phyloP scores from a whole-genome alignment of 768 basidiomycete genomes.

The Boletus sp. region DNA sequence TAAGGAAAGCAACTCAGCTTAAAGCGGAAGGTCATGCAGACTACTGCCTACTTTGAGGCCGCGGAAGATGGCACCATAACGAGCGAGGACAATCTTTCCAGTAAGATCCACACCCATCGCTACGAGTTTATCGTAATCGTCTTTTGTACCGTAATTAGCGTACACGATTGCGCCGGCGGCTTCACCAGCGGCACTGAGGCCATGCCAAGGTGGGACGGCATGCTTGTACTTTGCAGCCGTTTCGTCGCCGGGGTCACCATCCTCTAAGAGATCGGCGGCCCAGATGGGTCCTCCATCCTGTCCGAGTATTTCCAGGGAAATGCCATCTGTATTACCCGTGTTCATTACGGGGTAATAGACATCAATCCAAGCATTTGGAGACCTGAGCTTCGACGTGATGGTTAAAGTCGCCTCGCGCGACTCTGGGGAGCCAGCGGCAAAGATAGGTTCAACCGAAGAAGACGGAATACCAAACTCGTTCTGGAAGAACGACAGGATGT shows the following conservation, averaged over 20 bases:
- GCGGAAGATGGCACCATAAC: conserved; percentile 76
- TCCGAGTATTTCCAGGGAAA: conserved; percentile 62
- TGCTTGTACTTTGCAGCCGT: conserved; percentile 66
- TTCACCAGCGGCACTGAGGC: conserved; percentile 72
- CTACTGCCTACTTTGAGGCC: conserved; percentile 66
- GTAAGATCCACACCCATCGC: conserved; percentile 65
- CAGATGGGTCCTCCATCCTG: conserved; percentile 53
- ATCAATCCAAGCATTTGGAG: conserved; percentile 77
- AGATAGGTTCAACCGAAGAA: conserved; percentile 49
- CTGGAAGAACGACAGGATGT: conserved; percentile 67
- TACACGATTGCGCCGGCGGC: conserved; percentile 70
- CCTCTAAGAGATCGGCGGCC: conserved; percentile 71
- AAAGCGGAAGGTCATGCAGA: conserved; percentile 1
- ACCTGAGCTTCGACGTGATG: conserved; percentile 42
- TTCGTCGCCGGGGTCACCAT: conserved; percentile 66
- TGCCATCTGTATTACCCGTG: conserved; percentile 55
- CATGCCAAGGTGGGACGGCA: conserved; percentile 82
- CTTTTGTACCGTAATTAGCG: conserved; percentile 75
- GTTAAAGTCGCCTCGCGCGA: conserved; percentile 67
- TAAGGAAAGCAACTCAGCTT: conserved; percentile 28
- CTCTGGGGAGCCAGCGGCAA: conserved; percentile 61
- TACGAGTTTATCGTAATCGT: conserved; percentile 64
- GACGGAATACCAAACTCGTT: conserved; percentile 52
- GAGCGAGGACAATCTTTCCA: conserved; percentile 73
- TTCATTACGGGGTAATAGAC: conserved; percentile 88